A percentile compares a stretch with the other conserved stretches of the same genome.
These are phyloP conservation scores for Neopestalotiopsis clavispora DNA, from an alignment of 2,329 filamentous ascomycete species.

Conservation along the genomic window DNA sequence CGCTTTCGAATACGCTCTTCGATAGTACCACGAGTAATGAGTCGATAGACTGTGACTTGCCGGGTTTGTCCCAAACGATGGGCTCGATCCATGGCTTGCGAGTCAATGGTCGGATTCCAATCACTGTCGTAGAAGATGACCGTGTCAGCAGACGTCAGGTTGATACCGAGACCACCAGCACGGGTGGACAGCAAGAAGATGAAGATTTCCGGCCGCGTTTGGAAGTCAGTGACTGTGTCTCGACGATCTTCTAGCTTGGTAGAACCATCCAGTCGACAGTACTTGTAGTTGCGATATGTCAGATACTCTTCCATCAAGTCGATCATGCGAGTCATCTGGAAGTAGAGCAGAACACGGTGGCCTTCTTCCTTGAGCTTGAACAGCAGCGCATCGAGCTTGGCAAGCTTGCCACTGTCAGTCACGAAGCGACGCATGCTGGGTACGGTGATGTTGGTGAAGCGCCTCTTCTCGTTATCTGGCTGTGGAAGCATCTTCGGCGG, in stretches of 20 bases:
- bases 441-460: slow-evolving; percentile 89
- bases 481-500: slow-evolving; percentile 70
- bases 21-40: slow-evolving; percentile 96
- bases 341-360: slow-evolving; percentile 94
- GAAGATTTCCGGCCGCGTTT: slow-evolving; percentile 92
- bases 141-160: slow-evolving; percentile 92
- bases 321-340: slow-evolving; percentile 99
- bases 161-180: slow-evolving; percentile 97
- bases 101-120: slow-evolving; percentile 99
- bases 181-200: slow-evolving; percentile 96
- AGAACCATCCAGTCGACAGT: slow-evolving; percentile 93
- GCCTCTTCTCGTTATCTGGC: slow-evolving; percentile 79
- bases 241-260: slow-evolving; percentile 97
- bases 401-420: slow-evolving; percentile 95
- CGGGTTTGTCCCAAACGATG: slow-evolving; percentile 95
- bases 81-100: slow-evolving; percentile 97
- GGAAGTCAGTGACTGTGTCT: slow-evolving; percentile 96
- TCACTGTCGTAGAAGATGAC: slow-evolving; percentile 99
- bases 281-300: slow-evolving; percentile 99
- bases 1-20: slow-evolving; percentile 98
- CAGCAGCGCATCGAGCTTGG: slow-evolving; percentile 85
- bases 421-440: slow-evolving; percentile 98
- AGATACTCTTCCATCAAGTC: slow-evolving; percentile 99
- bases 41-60: slow-evolving; percentile 95
- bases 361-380: slow-evolving; percentile 89